These are phyloP conservation scores for Sequoiadendron giganteum DNA, from an alignment of 75 land plant genomes.

Conservation along the genomic window DNA sequence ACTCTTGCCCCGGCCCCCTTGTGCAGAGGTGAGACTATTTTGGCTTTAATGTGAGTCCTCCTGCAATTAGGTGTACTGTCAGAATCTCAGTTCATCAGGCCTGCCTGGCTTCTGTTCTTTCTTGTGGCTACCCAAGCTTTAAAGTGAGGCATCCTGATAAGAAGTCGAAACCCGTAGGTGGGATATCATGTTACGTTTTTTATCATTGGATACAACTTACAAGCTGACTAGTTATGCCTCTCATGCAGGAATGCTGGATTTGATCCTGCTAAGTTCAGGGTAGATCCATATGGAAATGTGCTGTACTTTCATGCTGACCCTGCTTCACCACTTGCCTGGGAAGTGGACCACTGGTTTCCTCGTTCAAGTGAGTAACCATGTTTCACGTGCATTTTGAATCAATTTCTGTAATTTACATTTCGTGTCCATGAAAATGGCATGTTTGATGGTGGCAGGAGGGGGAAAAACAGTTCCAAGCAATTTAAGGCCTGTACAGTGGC, in stretches of 20 bases:
- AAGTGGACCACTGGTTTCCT: constrained; percentile 99
- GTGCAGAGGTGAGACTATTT: not conserved
- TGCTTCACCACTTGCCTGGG: constrained; percentile 96
- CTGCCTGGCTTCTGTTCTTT: not conserved
- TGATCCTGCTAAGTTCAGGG: constrained; percentile 87
- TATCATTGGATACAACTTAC: not conserved
- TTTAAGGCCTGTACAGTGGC: constrained; percentile 82
- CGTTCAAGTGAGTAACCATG: constrained; percentile 55
- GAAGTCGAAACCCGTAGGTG: not conserved
- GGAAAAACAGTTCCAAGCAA: constrained; percentile 81
- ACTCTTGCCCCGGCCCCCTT: not conserved
- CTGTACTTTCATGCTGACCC: constrained; percentile 87
- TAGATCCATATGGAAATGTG: constrained; percentile 95
- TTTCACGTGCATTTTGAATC: not conserved
- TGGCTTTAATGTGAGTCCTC: not conserved
- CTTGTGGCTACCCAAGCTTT: not conserved
- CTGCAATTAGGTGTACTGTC: not conserved
- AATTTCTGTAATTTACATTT: not conserved
- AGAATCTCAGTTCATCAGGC: not conserved
- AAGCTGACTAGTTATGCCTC: not conserved
- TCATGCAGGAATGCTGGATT: constrained; percentile 93
- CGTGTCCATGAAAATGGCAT: not conserved
- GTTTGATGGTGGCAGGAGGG: constrained; percentile 58
- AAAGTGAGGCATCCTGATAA: not conserved
- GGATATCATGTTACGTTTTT: not conserved